These are phyloP conservation scores for Actinidia chinensis DNA, from an alignment of 179 eudicot species.

Conservation along the genomic window DNA sequence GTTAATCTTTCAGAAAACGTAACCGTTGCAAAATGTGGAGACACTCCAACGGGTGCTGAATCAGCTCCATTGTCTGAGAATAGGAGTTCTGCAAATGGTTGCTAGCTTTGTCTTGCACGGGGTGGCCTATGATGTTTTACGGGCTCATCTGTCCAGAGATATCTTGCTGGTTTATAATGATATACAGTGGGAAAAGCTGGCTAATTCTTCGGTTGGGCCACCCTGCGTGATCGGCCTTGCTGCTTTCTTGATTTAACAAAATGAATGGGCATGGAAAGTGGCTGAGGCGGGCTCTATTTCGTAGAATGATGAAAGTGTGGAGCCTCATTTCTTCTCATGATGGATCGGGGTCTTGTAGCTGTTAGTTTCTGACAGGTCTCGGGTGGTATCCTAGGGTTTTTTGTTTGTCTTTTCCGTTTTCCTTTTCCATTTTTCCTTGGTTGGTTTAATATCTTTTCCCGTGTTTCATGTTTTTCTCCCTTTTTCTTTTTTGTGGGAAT, in stretches of 20 bases:
- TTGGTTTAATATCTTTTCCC: background rate
- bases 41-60: slow-evolving; percentile 26
- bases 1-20: slow-evolving; percentile 25
- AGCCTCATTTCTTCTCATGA: slow-evolving; percentile 3
- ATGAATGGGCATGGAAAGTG: background rate
- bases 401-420: slow-evolving; percentile 5
- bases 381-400: background rate
- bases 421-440: background rate
- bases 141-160: background rate
- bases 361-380: slow-evolving; percentile 27
- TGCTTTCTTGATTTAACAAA: background rate
- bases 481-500: background rate
- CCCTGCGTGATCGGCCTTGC: slow-evolving; percentile 4
- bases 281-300: background rate
- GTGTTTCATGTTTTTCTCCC: background rate
- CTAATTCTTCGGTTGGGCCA: slow-evolving; percentile 9
- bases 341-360: slow-evolving; percentile 15
- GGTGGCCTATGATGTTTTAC: slow-evolving; percentile 22
- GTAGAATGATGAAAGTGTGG: background rate
- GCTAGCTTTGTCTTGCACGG: slow-evolving; percentile 32
- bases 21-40: slow-evolving; percentile 18
- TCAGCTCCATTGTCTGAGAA: slow-evolving; percentile 23
- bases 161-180: background rate
- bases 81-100: slow-evolving; percentile 35
- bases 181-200: background rate